phyloP scores from a whole-genome alignment of 805 yeast genomes.

The Hanseniaspora lachancei region DNA sequence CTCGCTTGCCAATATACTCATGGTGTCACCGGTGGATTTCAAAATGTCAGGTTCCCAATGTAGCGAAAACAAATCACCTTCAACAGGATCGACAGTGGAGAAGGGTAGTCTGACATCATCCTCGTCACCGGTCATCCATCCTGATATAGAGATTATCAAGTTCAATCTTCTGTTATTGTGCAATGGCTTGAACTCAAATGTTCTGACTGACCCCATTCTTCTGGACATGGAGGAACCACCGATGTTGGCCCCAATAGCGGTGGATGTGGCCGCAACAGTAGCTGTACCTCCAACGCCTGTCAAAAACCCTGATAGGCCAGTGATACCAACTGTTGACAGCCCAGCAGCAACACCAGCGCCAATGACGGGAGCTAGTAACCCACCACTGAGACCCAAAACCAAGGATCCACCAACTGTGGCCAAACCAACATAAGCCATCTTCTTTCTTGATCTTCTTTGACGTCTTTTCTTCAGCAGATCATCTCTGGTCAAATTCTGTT shows the following conservation, averaged over 20 bases:
- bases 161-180: slow-evolving; percentile 84
- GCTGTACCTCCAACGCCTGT: slow-evolving; percentile 98
- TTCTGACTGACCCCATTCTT: slow-evolving; percentile 81
- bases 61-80: slow-evolving; percentile 89
- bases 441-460: slow-evolving; percentile 49
- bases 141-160: slow-evolving; percentile 76
- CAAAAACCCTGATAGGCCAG: slow-evolving; percentile 83
- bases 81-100: slow-evolving; percentile 90
- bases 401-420: slow-evolving; percentile 95
- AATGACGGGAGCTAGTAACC: slow-evolving; percentile 89
- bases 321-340: slow-evolving; percentile 80
- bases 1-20: slow-evolving; percentile 83
- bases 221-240: slow-evolving; percentile 75
- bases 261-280: slow-evolving; percentile 81
- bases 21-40: slow-evolving; percentile 90
- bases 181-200: slow-evolving; percentile 85
- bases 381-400: slow-evolving; percentile 89
- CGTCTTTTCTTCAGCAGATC: slow-evolving; percentile 58
- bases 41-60: slow-evolving; percentile 98
- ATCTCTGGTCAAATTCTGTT: slow-evolving; percentile 58
- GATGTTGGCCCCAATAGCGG: slow-evolving; percentile 78
- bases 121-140: slow-evolving; percentile 92
- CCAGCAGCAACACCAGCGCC: slow-evolving; percentile 99
- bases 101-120: slow-evolving; percentile 96
- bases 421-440: slow-evolving; percentile 76